Evolutionary conservation across 2,329 filamentous ascomycete species (phyloP).

Genomic region (Pseudofabraea citricarpa): DNA sequence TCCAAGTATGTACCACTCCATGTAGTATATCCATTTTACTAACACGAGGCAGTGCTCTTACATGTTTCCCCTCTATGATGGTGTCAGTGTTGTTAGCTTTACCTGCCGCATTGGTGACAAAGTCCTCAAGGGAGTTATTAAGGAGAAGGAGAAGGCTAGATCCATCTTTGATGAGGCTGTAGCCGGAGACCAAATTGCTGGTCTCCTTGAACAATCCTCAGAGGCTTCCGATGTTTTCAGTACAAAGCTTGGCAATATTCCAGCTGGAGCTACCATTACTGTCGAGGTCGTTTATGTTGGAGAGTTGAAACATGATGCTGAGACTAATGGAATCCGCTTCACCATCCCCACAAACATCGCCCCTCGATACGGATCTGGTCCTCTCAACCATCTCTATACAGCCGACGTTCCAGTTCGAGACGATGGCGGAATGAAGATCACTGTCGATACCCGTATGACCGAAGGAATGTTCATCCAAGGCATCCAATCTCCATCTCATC

Average conservation of each 20-base stretch:
- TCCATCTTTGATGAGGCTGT: constrained; percentile 55
- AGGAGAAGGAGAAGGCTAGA: constrained; percentile 59
- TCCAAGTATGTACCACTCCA: constrained; percentile 32
- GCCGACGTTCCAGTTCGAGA: constrained; percentile 2
- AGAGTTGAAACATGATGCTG: constrained; percentile 65
- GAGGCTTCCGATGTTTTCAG: constrained; percentile 62
- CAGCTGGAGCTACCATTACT: constrained; percentile 47
- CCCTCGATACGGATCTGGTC: constrained; percentile 54
- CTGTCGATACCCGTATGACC: constrained; percentile 55
- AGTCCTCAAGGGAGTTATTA: constrained; percentile 59
- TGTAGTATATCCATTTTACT: neutral
- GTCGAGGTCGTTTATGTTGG: constrained; percentile 64
- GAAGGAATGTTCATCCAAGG: constrained; percentile 51
- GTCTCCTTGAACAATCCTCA: constrained; percentile 57
- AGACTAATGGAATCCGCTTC: constrained; percentile 62
- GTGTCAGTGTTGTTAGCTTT: constrained; percentile 65
- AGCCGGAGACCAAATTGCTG: constrained; percentile 54
- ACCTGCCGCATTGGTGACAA: constrained; percentile 57
- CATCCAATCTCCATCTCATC: constrained; percentile 63
- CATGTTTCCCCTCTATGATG: constrained; percentile 68
- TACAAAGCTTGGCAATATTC: constrained; percentile 64
- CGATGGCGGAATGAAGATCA: constrained; percentile 34
- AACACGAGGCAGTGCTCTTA: constrained; percentile 48
- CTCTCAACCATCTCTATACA: constrained; percentile 19
- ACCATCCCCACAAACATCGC: constrained; percentile 64